phyloP scores from a whole-genome alignment of 2,329 filamentous ascomycete genomes.

The Diplocarpon mali region DNA sequence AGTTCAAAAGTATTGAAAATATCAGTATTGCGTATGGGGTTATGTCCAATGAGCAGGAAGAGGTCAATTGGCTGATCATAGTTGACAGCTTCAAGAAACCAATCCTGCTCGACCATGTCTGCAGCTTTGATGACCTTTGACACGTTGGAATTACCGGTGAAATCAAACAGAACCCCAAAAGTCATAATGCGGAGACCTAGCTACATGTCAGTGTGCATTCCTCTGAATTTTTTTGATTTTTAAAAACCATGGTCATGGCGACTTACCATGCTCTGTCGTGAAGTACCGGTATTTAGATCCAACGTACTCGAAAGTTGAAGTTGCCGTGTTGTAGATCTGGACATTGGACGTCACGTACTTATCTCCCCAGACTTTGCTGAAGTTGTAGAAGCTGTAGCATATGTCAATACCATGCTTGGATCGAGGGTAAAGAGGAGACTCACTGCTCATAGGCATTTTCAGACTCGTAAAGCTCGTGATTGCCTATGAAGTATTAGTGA shows the following conservation, averaged over 20 bases:
- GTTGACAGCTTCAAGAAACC: conserved; percentile 71
- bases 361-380: conserved; percentile 61
- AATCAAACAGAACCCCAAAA: conserved; percentile 86
- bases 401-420: not conserved
- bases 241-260: not conserved
- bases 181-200: conserved; percentile 21
- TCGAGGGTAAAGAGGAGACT: not conserved
- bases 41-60: conserved; percentile 76
- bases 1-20: conserved; percentile 61
- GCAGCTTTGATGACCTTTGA: conserved; percentile 69
- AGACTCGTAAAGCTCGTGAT: conserved; percentile 84
- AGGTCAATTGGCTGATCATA: conserved; percentile 64
- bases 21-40: conserved; percentile 48
- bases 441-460: conserved; percentile 38
- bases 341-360: conserved; percentile 87
- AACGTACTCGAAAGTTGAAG: conserved; percentile 59
- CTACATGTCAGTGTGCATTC: too few species aligned
- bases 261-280: conserved; percentile 67
- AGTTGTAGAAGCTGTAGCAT: conserved; percentile 41
- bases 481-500: conserved; percentile 34
- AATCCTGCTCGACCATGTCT: conserved; percentile 67
- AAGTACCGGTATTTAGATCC: conserved; percentile 79
- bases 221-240: too few species aligned
- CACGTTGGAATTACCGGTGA: conserved; percentile 81
- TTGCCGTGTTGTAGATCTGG: conserved; percentile 66